Evolutionary conservation across 2,329 filamentous ascomycete species (phyloP), one percentile per base, ranked within the genome.

Genomic region (Gnomoniopsis sp.): DNA sequence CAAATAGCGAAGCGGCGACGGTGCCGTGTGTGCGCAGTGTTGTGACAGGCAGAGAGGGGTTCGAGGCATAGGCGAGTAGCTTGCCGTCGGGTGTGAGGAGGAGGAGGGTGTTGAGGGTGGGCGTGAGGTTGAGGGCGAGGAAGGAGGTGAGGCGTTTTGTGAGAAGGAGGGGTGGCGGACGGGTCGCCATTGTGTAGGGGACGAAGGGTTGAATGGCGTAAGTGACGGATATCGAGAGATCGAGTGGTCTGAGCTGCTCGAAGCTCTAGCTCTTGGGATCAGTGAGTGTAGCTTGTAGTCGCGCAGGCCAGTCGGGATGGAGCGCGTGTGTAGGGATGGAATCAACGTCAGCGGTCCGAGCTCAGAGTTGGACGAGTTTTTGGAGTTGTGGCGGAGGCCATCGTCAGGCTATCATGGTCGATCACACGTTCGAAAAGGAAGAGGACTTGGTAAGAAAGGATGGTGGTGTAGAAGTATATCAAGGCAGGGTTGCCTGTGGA

Each of bases 61-160:
- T 72, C 53, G 82, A 83, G 43, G 84, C 81, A 69, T 86, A 84
- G 58, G 85, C 82, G 64, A 88, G 83, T 38, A 88, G 80, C 70
- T 86, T 86, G 65, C 85, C 85, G 43, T 82, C 80, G 1, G 80
- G 76, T 2, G 83, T 85, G 49, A 83, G 81, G 48, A 88, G 77
- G 61, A 87, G 79, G 57, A 84, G 79, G 3, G 84, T 85, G 61
- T 83, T 83, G 34, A 88, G 76, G 60, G 80, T 75, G 3, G 82
- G 69, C 8, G 80, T 81, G 63, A 85, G 81, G 69, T 85, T 83
- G 62, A 79, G 73, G 67, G 79, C 77, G 49, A 88, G 81, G 71
- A 88, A 87, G 60, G 79, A 74, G 30, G 84, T 85, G 64, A 88
- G 79, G 62, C 83, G 83, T 70, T 87, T 87, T 38, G 82, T 86